Evolutionary conservation across 441 rosid species (phyloP), one percentile per base, ranked within the genome.

Genomic region (Eutrema salsugineum): DNA sequence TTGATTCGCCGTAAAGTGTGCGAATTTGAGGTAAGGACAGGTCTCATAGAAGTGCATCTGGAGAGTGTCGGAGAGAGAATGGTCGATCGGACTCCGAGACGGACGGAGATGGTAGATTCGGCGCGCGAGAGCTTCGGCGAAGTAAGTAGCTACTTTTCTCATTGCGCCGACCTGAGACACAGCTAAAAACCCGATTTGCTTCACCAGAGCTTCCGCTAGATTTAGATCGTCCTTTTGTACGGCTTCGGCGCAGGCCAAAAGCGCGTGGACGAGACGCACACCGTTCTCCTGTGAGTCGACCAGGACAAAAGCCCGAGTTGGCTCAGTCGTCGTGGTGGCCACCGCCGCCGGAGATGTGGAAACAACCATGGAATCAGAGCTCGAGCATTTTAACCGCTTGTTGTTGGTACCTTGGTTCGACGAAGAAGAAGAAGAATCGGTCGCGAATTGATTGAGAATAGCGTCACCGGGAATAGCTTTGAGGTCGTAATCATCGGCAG

Each of bases 1-100:
- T 79, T 93, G 98, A 61, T 93, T 91, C 10, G 98, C 96, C 0
- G 94, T 93, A 81, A 93, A 93, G 30, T 93, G 98, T 30, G 97
- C 98, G 78, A 91, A 93, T 62, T 93, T 93, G 16, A 93, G 87
- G 60, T 93, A 91, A 0, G 98, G 97, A 62, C 97, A 88, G 6
- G 93, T 75, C 78, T 93, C 96, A 48, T 93, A 93, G 76, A 93
- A 91, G 83, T 93, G 93, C 87, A 86, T 87, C 93, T 93, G 86
- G 15, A 93, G 87, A 47, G 83, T 79, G 57, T 91, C 88, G 30
- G 86, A 72, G 49, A 78, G 77, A 10, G 88, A 80, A 19, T 82
- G 83, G 55, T 86, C 90, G 4, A 84, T 74, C 0, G 83, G 63
- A 32, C 49, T 79, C 48, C 39, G 77, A 1, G 94, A 86, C 19